A percentile compares a stretch with the other conserved stretches of the same genome.
Evolutionary conservation across 1,139 yeast species (phyloP).

Genomic region (Pichia kudriavzevii): DNA sequence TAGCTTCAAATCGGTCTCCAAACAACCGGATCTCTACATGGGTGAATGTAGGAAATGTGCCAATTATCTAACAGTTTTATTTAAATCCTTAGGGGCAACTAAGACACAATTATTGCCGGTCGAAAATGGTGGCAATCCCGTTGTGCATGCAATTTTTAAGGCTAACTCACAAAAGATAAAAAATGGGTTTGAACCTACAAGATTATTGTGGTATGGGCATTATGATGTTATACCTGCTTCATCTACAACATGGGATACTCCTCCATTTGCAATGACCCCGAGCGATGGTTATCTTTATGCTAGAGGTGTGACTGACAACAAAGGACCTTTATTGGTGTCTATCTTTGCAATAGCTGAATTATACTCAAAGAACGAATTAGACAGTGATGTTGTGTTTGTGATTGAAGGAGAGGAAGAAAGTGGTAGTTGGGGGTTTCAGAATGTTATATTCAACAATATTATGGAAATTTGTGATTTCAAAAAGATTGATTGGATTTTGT

Average conservation of each 20-base stretch:
- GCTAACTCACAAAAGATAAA: constrained; percentile 27
- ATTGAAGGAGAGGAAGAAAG: constrained; percentile 96
- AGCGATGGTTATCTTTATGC: constrained; percentile 83
- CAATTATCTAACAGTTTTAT: constrained; percentile 54
- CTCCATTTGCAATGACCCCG: constrained; percentile 71
- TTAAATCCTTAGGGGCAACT: constrained; percentile 65
- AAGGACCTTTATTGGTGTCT: constrained; percentile 90
- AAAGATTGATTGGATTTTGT: constrained; percentile 73
- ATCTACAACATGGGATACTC: constrained; percentile 59
- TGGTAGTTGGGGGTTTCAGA: constrained; percentile 81
- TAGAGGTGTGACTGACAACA: constrained; percentile 90
- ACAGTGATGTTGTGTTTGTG: constrained; percentile 70
- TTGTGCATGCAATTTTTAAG: constrained; percentile 67
- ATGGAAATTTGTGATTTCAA: constrained; percentile 43
- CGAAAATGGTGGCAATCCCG: constrained; percentile 69
- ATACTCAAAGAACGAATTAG: constrained; percentile 42
- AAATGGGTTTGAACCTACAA: constrained; percentile 15
- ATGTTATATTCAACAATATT: constrained; percentile 41
- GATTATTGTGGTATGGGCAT: constrained; percentile 87
- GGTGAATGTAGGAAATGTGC: constrained; percentile 89
- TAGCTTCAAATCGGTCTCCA: constrained; percentile 70
- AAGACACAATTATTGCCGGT: constrained; percentile 66
- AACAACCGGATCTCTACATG: constrained; percentile 54
- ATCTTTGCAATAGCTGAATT: constrained; percentile 81
- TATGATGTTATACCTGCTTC: constrained; percentile 82